Conservation (phyloP, 129 eudicot genomes). For the Solidago caesia region DNA sequence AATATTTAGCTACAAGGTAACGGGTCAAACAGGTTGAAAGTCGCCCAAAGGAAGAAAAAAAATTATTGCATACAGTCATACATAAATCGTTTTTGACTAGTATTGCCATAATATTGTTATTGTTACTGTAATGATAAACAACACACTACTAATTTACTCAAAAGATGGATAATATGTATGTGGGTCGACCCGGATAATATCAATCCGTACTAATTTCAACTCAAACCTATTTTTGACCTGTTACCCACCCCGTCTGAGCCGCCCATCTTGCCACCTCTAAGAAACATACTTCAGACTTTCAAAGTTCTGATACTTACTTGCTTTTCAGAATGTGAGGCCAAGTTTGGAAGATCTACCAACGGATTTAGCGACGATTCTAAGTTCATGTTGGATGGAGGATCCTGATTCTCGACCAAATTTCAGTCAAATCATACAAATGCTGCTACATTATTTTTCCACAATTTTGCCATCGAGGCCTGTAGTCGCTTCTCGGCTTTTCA, state of each 20-base stretch:
- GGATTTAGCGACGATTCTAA: slow-evolving; percentile 45
- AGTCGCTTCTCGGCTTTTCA: slow-evolving; percentile 49
- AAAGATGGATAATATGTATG: neutral
- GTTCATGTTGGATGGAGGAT: slow-evolving; percentile 64
- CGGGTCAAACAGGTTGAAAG: neutral
- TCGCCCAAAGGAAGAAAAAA: neutral
- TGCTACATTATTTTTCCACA: slow-evolving; percentile 43
- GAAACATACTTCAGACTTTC: neutral
- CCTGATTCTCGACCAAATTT: slow-evolving; percentile 55
- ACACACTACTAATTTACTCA: neutral
- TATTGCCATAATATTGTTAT: too few species aligned
- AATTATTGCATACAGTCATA: neutral
- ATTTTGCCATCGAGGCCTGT: slow-evolving; percentile 38
- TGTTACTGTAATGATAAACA: neutral
- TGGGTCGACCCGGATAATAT: neutral
- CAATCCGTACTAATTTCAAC: neutral
- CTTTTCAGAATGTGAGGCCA: slow-evolving; percentile 54
- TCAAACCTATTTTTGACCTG: neutral
- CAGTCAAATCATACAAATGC: slow-evolving; percentile 56
- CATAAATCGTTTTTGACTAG: neutral
- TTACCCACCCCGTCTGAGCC: neutral
- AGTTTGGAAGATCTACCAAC: slow-evolving; percentile 50
- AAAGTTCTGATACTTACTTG: slow-evolving; percentile 20
- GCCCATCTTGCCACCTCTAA: neutral
- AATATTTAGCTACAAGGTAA: neutral